These are phyloP conservation scores for Rhinocladiella similis DNA, from an alignment of 2,329 filamentous ascomycete species.

Conservation along the genomic window DNA sequence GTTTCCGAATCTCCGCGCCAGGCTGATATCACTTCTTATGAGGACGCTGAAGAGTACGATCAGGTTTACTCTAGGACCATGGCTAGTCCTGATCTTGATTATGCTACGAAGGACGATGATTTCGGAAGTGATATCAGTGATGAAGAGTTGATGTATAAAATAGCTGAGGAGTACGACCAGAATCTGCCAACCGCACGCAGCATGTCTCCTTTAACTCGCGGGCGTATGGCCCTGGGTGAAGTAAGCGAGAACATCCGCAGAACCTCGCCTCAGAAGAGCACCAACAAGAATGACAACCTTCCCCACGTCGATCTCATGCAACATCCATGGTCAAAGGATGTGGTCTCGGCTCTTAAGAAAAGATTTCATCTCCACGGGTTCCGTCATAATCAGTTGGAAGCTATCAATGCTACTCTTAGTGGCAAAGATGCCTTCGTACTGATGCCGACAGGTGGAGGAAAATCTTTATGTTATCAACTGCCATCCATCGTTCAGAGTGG, in stretches of 20 bases:
- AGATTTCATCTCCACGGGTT: constrained; percentile 85
- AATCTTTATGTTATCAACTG: constrained; percentile 94
- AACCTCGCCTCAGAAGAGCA: constrained; percentile 24
- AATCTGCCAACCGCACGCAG: constrained; percentile 13
- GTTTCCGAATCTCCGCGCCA: background rate
- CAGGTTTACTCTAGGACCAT: constrained; percentile 40
- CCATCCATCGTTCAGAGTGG: constrained; percentile 82
- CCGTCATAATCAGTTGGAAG: constrained; percentile 86
- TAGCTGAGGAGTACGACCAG: constrained; percentile 39
- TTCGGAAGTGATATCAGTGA: constrained; percentile 41
- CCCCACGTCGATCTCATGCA: constrained; percentile 52
- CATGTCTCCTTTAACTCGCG: background rate
- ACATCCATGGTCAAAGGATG: constrained; percentile 81
- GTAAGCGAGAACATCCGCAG: constrained; percentile 33
- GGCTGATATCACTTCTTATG: constrained; percentile 15
- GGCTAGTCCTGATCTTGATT: constrained; percentile 37
- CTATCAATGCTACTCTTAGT: constrained; percentile 86
- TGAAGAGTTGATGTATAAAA: constrained; percentile 48
- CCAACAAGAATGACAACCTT: background rate
- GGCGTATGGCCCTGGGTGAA: constrained; percentile 20
- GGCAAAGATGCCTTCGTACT: constrained; percentile 92
- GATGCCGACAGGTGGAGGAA: constrained; percentile 97
- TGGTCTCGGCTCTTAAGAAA: constrained; percentile 76
- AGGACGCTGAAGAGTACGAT: constrained; percentile 21
- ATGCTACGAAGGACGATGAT: constrained; percentile 34